These are phyloP conservation scores for Pseudonitzschia multiseries DNA, from an alignment of 108 stramenopile species.

Conservation along the genomic window DNA sequence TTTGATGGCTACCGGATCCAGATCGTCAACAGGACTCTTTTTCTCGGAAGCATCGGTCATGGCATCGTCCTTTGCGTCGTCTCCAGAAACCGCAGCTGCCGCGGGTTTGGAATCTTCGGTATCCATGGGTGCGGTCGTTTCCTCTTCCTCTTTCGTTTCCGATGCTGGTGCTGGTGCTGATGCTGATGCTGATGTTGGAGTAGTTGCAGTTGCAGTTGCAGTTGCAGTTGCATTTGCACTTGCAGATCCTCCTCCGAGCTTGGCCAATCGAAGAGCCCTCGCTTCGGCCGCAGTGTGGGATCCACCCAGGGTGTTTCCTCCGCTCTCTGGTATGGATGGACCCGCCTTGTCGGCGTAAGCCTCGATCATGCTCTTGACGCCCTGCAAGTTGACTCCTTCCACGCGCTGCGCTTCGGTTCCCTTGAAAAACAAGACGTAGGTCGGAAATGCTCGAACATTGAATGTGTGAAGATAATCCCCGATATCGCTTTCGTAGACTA, in stretches of 20 bases:
- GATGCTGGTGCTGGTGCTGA: constrained; percentile 20
- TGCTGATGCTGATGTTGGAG: too few species aligned
- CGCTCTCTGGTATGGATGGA: constrained; percentile 33
- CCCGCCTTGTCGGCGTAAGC: constrained; percentile 32
- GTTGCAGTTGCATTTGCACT: too few species aligned
- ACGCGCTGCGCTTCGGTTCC: constrained; percentile 57
- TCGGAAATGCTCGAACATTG: constrained; percentile 74
- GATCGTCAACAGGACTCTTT: constrained; percentile 41
- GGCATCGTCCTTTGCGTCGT: too few species aligned
- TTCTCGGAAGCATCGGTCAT: constrained; percentile 2
- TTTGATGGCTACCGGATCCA: constrained; percentile 56
- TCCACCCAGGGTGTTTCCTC: constrained; percentile 67
- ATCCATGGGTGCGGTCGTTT: constrained; percentile 6
- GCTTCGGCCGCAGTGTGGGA: constrained; percentile 47
- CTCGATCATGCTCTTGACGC: constrained; percentile 54
- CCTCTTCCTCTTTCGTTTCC: not conserved
- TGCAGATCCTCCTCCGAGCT: constrained; percentile 31
- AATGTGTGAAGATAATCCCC: constrained; percentile 64
- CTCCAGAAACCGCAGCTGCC: constrained; percentile 15
- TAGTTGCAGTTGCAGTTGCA: too few species aligned
- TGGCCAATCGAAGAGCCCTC: constrained; percentile 56
- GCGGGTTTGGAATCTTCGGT: constrained; percentile 19
- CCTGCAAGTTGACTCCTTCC: constrained; percentile 70
- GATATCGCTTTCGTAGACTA: constrained; percentile 69
- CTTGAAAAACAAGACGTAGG: constrained; percentile 55